phyloP scores from a whole-genome alignment of 345 rosid genomes.

The Dipteronia sinensis region DNA sequence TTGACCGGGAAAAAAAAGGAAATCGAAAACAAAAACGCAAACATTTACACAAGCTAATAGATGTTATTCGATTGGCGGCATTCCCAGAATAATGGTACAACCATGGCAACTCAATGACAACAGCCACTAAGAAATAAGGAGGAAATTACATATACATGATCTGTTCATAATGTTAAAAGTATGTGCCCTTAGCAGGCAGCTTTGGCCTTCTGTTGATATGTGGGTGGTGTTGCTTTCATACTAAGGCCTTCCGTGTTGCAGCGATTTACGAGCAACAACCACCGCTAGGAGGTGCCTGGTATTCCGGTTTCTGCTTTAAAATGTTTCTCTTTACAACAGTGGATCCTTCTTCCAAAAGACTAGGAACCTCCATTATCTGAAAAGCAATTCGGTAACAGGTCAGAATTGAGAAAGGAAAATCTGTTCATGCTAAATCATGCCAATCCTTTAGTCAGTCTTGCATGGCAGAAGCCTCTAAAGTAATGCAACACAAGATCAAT shows the following conservation, averaged over 20 bases:
- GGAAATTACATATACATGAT: slow-evolving; percentile 21
- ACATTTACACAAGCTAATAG: slow-evolving; percentile 17
- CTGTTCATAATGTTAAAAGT: slow-evolving; percentile 8
- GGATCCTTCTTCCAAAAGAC: slow-evolving; percentile 93
- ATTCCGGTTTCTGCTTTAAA: slow-evolving; percentile 68
- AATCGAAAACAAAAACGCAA: not conserved
- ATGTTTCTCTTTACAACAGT: slow-evolving; percentile 68
- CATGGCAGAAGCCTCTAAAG: not conserved
- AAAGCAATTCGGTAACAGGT: not conserved
- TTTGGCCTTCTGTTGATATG: not conserved
- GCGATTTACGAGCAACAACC: slow-evolving; percentile 58
- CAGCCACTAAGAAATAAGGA: slow-evolving; percentile 9
- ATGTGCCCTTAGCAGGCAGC: slow-evolving; percentile 15
- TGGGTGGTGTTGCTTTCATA: not conserved
- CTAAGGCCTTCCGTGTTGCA: not conserved
- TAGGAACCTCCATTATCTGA: slow-evolving; percentile 93
- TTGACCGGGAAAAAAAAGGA: not conserved
- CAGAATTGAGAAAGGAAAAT: slow-evolving; percentile 8
- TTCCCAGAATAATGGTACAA: slow-evolving; percentile 16
- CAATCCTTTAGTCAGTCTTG: too few species aligned
- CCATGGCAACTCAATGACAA: slow-evolving; percentile 13
- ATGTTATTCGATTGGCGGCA: slow-evolving; percentile 12
- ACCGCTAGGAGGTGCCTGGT: slow-evolving; percentile 21
- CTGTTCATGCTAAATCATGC: not conserved
- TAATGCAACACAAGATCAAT: not conserved